A percentile compares a stretch with the other conserved stretches of the same genome.
Evolutionary conservation across 805 yeast species (phyloP).

Genomic region (Henningerozyma blattae): DNA sequence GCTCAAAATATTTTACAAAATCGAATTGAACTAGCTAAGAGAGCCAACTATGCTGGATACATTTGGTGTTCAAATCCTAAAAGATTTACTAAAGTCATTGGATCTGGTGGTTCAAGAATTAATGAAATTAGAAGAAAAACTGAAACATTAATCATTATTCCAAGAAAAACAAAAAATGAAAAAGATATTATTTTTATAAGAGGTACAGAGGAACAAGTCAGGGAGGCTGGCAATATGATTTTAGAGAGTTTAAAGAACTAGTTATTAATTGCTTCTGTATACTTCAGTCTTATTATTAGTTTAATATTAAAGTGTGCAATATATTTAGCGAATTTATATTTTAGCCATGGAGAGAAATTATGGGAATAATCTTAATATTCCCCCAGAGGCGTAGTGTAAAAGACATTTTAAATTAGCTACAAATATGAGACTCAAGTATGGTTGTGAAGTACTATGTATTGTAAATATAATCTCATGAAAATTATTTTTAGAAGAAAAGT

Average conservation of each 20-base stretch:
- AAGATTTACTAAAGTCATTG: conserved; percentile 53
- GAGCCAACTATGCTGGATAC: conserved; percentile 44
- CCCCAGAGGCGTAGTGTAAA: no score
- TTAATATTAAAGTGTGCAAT: no score
- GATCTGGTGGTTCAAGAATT: conserved; percentile 63
- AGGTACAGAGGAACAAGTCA: conserved; percentile 46
- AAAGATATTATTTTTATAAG: conserved; percentile 44
- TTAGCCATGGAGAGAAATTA: no score
- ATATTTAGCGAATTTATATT: no score
- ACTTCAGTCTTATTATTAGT: no score
- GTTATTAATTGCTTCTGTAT: background rate
- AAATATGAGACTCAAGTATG: no score
- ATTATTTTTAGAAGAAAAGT: no score
- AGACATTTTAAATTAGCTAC: no score
- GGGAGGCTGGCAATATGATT: conserved; percentile 32
- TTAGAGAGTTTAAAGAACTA: conserved; percentile 15
- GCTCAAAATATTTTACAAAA: conserved; percentile 31
- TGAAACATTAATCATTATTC: conserved; percentile 51
- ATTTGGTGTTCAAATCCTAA: conserved; percentile 43
- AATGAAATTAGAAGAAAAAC: conserved; percentile 46
- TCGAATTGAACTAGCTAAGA: conserved; percentile 35
- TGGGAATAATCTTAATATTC: no score
- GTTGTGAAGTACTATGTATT: no score
- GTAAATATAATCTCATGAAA: no score
- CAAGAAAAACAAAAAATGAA: conserved; percentile 41